Percentiles rank a stretch among this genome's conserved stretches.
These are phyloP conservation scores for Forsythia suspensa DNA, from an alignment of 257 asterid species.

Conservation along the genomic window DNA sequence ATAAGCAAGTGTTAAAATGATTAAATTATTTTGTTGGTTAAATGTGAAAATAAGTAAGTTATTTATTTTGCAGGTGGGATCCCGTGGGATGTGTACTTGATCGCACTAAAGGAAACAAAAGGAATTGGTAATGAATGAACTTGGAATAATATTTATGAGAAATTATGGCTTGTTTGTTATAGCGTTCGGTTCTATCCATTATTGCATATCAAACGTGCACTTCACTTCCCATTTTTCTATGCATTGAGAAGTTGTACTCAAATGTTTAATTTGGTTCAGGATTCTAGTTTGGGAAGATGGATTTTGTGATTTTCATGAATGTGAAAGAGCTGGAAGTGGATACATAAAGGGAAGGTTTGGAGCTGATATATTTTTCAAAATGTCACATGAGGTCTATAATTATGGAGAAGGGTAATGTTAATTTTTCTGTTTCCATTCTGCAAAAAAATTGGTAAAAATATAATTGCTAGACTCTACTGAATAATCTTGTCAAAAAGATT, in stretches of 20 bases:
- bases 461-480: no score
- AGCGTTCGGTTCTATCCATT: neutral
- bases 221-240: neutral
- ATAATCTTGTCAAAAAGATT: neutral
- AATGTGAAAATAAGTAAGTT: neutral
- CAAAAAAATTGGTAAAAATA: no score
- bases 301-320: conserved; percentile 65
- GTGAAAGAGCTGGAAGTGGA: conserved; percentile 58
- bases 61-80: conserved; percentile 63
- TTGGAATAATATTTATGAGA: neutral
- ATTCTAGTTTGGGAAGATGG: conserved; percentile 95
- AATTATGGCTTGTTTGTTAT: neutral
- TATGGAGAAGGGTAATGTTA: conserved; percentile 76
- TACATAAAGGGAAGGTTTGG: conserved; percentile 58
- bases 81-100: conserved; percentile 61
- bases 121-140: conserved; percentile 59
- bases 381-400: conserved; percentile 82
- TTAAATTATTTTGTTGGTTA: neutral
- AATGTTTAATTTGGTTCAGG: conserved; percentile 42
- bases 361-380: conserved; percentile 77
- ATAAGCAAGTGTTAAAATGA: neutral
- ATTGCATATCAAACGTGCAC: neutral
- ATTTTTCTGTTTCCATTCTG: no score
- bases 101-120: conserved; percentile 71
- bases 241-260: neutral